Conservation (phyloP, 1,284 basidiomycete genomes). For the Athelia psychrophila region DNA sequence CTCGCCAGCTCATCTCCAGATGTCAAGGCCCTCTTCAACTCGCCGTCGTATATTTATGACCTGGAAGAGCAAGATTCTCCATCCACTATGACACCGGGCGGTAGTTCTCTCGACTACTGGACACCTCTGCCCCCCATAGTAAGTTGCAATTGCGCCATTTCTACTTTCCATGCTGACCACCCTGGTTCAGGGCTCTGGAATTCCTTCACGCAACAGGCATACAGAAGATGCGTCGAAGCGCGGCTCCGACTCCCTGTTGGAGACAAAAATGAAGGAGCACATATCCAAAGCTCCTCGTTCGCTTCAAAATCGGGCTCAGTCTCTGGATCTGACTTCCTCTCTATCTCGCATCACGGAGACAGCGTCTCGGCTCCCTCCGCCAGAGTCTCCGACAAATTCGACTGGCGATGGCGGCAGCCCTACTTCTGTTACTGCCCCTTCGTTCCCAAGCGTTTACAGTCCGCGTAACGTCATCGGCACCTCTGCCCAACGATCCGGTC, state of each 20-base stretch:
- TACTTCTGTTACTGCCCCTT: constrained; percentile 68
- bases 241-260: constrained; percentile 85
- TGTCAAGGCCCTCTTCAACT: constrained; percentile 93
- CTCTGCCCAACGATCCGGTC: constrained; percentile 42
- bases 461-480: constrained; percentile 50
- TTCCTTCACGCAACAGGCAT: constrained; percentile 60
- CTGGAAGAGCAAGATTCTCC: constrained; percentile 65
- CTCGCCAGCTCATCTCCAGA: constrained; percentile 89
- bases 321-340: constrained; percentile 76
- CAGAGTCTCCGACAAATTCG: constrained; percentile 78
- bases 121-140: constrained; percentile 76
- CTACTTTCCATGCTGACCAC: constrained; percentile 14
- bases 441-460: constrained; percentile 80
- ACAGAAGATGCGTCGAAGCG: constrained; percentile 77
- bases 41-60: constrained; percentile 73
- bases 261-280: constrained; percentile 81
- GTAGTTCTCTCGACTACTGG: constrained; percentile 64
- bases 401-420: constrained; percentile 68
- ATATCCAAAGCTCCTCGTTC: constrained; percentile 66
- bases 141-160: constrained; percentile 25
- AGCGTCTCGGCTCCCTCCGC: constrained; percentile 54
- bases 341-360: constrained; percentile 74
- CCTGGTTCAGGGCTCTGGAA: constrained; percentile 56
- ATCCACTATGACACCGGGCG: constrained; percentile 48
- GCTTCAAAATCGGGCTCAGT: constrained; percentile 76